Evolutionary conservation across 805 yeast genomes (phyloP), one percentile per base, ranked within the genome.

Genomic region (Jamesozyma hellenica): DNA sequence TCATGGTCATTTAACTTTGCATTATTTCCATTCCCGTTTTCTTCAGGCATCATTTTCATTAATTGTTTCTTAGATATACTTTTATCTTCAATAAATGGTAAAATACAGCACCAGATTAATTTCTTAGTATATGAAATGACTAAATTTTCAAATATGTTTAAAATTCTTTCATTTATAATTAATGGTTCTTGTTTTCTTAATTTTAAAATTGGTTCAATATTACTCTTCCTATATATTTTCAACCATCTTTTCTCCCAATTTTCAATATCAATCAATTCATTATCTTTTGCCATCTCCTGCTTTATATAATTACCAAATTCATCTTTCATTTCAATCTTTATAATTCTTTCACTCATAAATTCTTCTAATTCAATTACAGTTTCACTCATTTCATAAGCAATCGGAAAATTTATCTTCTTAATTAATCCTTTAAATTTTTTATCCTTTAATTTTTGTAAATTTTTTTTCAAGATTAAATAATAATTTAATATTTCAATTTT

Each of bases 371-470:
- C 43, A 19, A 56, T 42, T 26, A 46, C 53, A 21, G 41, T 40
- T 16, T 56, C 60, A 40, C 48, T 52, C 55, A 60, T 50, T 33
- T 60, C 63, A 36, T 58, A 58, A 13, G 64, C 63, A 25, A 58
- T 55, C 3, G 63, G 63, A 3, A 54, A 38, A n/a, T 56, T 55
- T 4, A 17, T 40, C 23, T 51, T 35, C 12, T 45, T 38, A 15
- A 54, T 16, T 14, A 59, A 40, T 2, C 54, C 46, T 10, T 52
- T 50, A 17, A 32, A 40, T 15, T 30, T 27, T 8, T 19, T 23
- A 28, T 40, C 38, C 38, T 51, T 52, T 26, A 57, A 35, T 7
- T 25, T 35, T 6, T 33, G 12, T 26, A 56, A 32, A 38, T 51
- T 58, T 10, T 27, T 19, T 14, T 44, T 40, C 23, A 60, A 42